Evolutionary conservation across 768 basidiomycete genomes (phyloP).

Genomic region (Lentinula edodes): DNA sequence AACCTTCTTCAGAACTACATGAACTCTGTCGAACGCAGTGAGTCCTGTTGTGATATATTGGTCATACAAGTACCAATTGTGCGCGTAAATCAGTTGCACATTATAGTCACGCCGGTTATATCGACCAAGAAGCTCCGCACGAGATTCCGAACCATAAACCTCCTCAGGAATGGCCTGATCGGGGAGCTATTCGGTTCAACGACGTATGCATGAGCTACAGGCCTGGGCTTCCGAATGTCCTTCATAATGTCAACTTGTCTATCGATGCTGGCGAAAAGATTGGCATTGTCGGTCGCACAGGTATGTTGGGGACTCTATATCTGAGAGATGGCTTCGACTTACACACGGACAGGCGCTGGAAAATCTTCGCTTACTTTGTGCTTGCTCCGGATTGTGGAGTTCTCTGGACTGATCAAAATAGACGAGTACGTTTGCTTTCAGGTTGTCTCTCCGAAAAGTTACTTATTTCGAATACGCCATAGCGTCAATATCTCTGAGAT

Average conservation of each 20-base stretch:
- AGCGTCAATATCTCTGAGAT: constrained; percentile 64
- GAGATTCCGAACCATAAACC: constrained; percentile 53
- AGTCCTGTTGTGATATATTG: not conserved
- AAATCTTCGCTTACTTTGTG: constrained; percentile 61
- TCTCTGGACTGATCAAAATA: constrained; percentile 55
- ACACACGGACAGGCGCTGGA: constrained; percentile 38
- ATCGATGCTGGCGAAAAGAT: constrained; percentile 69
- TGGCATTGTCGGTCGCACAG: constrained; percentile 61
- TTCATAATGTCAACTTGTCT: constrained; percentile 57
- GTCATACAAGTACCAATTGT: not conserved
- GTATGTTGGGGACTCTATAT: not conserved
- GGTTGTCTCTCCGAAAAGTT: not conserved
- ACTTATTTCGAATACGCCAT: not conserved
- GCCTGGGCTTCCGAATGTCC: constrained; percentile 64
- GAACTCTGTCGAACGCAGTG: constrained; percentile 59
- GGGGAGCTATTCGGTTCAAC: constrained; percentile 58
- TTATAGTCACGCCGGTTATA: constrained; percentile 44
- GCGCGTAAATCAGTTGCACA: constrained; percentile 35
- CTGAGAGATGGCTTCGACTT: not conserved
- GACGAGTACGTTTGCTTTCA: constrained; percentile 41
- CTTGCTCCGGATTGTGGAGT: constrained; percentile 66
- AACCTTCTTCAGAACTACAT: constrained; percentile 48
- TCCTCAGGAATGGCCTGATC: constrained; percentile 53
- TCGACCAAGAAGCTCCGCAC: constrained; percentile 62
- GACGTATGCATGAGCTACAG: constrained; percentile 60